phyloP scores from a whole-genome alignment of 2,329 filamentous ascomycete genomes.

The Verticillium tricorpus region DNA sequence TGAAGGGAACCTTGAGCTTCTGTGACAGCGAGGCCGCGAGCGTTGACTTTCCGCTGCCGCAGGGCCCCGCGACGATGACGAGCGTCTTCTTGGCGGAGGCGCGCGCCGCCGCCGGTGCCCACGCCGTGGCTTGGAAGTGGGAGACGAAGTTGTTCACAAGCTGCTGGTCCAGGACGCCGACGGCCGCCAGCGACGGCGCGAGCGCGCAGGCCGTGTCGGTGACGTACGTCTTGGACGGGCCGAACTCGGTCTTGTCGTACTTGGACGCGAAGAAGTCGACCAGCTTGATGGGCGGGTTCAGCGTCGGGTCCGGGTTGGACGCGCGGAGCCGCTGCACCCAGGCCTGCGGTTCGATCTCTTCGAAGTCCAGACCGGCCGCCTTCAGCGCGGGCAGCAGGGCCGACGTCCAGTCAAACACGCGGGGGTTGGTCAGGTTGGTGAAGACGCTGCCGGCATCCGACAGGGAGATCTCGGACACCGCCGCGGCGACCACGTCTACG shows the following conservation, averaged over 20 bases:
- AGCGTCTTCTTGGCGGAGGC: constrained; percentile 22
- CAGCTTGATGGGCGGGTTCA: constrained; percentile 48
- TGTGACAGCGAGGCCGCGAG: constrained; percentile 24
- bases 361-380: constrained; percentile 38
- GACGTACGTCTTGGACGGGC: constrained; percentile 33
- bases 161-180: constrained; percentile 23
- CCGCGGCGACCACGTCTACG: constrained; percentile 37
- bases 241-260: constrained; percentile 37
- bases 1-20: constrained; percentile 23
- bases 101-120: constrained; percentile 30
- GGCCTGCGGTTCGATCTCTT: constrained; percentile 34
- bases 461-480: constrained; percentile 32
- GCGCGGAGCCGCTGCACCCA: constrained; percentile 39
- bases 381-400: constrained; percentile 45
- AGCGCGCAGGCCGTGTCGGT: constrained; percentile 34
- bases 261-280: constrained; percentile 41
- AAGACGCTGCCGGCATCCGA: constrained; percentile 27
- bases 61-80: constrained; percentile 32
- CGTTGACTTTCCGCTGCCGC: constrained; percentile 36
- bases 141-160: constrained; percentile 32
- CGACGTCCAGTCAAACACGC: constrained; percentile 42
- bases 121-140: constrained; percentile 29
- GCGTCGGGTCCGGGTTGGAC: constrained; percentile 37
- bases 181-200: constrained; percentile 37
- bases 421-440: constrained; percentile 43